Base-by-base conservation (phyloP, 305 asterid species). In the Plantago rigida region DNA sequence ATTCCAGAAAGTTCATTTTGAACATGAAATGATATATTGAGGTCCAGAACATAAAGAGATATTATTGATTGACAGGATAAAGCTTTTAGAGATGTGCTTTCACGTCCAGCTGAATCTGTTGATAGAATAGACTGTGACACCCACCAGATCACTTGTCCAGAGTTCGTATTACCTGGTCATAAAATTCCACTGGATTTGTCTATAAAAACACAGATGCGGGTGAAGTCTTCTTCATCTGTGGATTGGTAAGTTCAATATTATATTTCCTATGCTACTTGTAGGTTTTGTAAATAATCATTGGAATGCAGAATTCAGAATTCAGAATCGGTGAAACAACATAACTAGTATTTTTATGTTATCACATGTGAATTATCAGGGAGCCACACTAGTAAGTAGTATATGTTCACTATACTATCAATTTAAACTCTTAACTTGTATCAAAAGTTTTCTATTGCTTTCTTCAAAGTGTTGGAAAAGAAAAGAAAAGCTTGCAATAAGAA, bases 181-280 rank as follows among this genome's bases (percentile, higher is more conserved):
- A 82, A 78, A 66, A 70, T 72, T 72, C 97, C 99, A 0, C 60
- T 92, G 61, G 99, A 92, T 79, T 74, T 92, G 80, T 78, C 96
- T 14, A 76, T 92, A 59, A 92, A 92, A 81, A 83, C 88, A 71
- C 73, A 50, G 42, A 75, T 89, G 84, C 85, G 89, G 26, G 60
- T 92, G 52, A 52, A 79, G 64, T 80, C 84, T 56, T 78, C 95
- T 48, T 79, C 92, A 45, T 81, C 97, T 60, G 89, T 89, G 64
- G 78, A 79, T 62, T 87, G 98, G 98, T 88, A 70, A 73, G 95
- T 60, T 62, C 56, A 42, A 47, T 44, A 17, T 24, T 53, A 48
- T 10, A 36, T 66, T 57, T 73, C 24, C 42, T 67, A n/a, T 57
- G 15, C 31, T 59, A 47, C 60, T 58, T 34, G 61, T 41, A 59